Evolutionary conservation across 2,329 filamentous ascomycete species (phyloP).

Genomic region (Erysiphe pulchra): DNA sequence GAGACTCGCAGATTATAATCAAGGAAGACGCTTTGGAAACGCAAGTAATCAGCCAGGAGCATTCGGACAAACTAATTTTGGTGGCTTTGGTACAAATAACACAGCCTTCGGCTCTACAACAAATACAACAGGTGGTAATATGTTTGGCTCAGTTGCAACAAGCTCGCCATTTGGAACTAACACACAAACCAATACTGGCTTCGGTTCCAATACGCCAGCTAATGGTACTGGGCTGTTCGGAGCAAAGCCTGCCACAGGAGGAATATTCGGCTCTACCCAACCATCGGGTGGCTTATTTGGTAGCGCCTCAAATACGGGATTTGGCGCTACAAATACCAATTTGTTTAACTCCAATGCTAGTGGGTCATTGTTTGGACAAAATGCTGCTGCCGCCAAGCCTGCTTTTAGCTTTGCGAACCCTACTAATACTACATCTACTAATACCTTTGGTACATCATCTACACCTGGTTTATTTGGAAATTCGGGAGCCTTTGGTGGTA

Average conservation of each 20-base stretch:
- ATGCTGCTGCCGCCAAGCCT: conserved; percentile 16
- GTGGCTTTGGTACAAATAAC: conserved; percentile 14
- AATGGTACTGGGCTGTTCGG: conserved; percentile 18
- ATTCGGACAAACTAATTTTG: conserved; percentile 28
- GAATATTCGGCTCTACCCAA: conserved; percentile 17
- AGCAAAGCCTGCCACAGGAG: conserved; percentile 14
- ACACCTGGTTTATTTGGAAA: conserved; percentile 7
- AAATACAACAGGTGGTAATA: conserved; percentile 11
- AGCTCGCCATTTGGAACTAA: conserved; percentile 20
- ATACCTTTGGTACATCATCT: conserved; percentile 9
- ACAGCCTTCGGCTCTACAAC: conserved; percentile 9
- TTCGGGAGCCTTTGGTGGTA: conserved; percentile 16
- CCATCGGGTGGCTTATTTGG: conserved; percentile 7
- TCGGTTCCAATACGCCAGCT: conserved; percentile 17
- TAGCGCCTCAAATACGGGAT: conserved; percentile 13
- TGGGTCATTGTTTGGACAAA: conserved; percentile 10
- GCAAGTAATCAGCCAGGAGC: conserved; percentile 54
- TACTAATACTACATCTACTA: conserved; percentile 5
- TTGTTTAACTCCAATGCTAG: conserved; percentile 12
- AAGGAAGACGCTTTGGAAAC: conserved; percentile 66
- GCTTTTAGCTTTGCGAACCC: conserved; percentile 11
- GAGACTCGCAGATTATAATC: conserved; percentile 63
- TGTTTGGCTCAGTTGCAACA: conserved; percentile 17
- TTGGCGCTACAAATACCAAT: conserved; percentile 14
- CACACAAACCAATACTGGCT: conserved; percentile 19